phyloP scores from a whole-genome alignment of 1,139 yeast genomes.

The Blastobotrys arbuscula region DNA sequence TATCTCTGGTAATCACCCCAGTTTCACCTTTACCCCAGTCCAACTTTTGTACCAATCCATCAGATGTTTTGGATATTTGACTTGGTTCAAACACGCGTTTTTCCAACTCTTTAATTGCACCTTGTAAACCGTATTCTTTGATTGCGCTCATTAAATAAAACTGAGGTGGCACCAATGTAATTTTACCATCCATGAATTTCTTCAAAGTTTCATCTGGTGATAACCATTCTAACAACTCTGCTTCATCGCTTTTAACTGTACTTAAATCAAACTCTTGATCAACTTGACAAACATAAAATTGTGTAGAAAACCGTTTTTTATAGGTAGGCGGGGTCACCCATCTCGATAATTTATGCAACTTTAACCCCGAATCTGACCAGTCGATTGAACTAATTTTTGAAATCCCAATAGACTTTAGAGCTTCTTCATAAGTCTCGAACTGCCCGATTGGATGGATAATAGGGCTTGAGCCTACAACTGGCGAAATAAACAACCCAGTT shows the following conservation, averaged over 20 bases:
- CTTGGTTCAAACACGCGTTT: slow-evolving; percentile 25
- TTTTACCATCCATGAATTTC: slow-evolving; percentile 21
- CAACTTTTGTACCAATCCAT: slow-evolving; percentile 22
- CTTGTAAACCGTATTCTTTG: slow-evolving; percentile 18
- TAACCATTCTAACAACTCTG: slow-evolving; percentile 29
- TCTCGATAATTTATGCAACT: slow-evolving; percentile 18
- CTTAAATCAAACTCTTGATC: slow-evolving; percentile 18
- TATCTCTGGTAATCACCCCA: slow-evolving; percentile 23
- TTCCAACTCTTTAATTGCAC: slow-evolving; percentile 17
- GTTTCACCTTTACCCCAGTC: slow-evolving; percentile 33
- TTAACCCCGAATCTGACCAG: slow-evolving; percentile 14
- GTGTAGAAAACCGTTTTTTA: slow-evolving; percentile 28
- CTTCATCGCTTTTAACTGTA: slow-evolving; percentile 18
- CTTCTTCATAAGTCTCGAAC: slow-evolving; percentile 17
- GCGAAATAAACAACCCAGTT: slow-evolving; percentile 30
- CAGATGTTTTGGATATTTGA: slow-evolving; percentile 16
- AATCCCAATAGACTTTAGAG: slow-evolving; percentile 13
- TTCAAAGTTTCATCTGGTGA: slow-evolving; percentile 26
- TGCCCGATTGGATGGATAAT: slow-evolving; percentile 16
- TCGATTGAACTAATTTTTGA: slow-evolving; percentile 13
- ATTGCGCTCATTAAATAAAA: slow-evolving; percentile 27
- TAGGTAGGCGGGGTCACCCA: slow-evolving; percentile 31
- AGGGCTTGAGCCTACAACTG: slow-evolving; percentile 15
- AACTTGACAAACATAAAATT: slow-evolving; percentile 26
- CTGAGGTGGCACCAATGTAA: slow-evolving; percentile 33